A percentile compares a stretch with the other conserved stretches of the same genome.
Evolutionary conservation across 2,329 filamentous ascomycete genomes (phyloP).

Genomic region (Fusarium acutatum): DNA sequence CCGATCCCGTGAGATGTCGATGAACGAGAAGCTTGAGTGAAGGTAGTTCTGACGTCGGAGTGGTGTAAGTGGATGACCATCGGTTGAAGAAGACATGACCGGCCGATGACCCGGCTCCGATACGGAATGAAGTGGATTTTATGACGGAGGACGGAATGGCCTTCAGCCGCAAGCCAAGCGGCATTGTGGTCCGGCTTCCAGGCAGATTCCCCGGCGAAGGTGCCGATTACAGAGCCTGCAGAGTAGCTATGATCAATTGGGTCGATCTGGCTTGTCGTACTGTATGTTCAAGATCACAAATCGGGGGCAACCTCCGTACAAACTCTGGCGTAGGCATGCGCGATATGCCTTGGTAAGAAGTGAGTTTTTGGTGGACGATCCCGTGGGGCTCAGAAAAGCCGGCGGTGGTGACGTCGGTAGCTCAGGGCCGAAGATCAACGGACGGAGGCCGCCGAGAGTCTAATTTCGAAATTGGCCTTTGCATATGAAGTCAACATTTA

Average conservation of each 20-base stretch:
- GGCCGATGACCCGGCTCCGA: slow-evolving; percentile 12
- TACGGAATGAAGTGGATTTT: slow-evolving; percentile 20
- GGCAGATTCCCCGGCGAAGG: not conserved
- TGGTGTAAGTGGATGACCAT: slow-evolving; percentile 14
- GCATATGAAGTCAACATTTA: not conserved
- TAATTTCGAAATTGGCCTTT: not conserved
- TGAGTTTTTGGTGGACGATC: slow-evolving; percentile 25
- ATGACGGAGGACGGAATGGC: slow-evolving; percentile 11
- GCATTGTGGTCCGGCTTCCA: slow-evolving; percentile 6
- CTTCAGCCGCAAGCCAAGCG: slow-evolving; percentile 4
- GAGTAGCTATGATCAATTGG: not conserved
- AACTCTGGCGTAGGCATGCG: not conserved
- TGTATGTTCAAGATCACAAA: slow-evolving; percentile 10
- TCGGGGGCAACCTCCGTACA: not conserved
- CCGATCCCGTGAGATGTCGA: slow-evolving; percentile 41
- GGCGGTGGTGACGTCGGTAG: slow-evolving; percentile 25
- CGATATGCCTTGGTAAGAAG: slow-evolving; percentile 11
- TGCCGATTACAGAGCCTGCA: not conserved
- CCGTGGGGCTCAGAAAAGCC: slow-evolving; percentile 11
- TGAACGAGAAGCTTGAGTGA: slow-evolving; percentile 43
- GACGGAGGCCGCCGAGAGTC: slow-evolving; percentile 13
- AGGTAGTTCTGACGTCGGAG: not conserved
- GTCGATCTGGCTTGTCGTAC: slow-evolving; percentile 6
- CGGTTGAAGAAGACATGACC: not conserved
- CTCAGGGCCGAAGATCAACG: slow-evolving; percentile 18